These are phyloP conservation scores for Sporisorium iseilematis-ciliati DNA, from an alignment of 1,284 basidiomycete species.

Conservation along the genomic window DNA sequence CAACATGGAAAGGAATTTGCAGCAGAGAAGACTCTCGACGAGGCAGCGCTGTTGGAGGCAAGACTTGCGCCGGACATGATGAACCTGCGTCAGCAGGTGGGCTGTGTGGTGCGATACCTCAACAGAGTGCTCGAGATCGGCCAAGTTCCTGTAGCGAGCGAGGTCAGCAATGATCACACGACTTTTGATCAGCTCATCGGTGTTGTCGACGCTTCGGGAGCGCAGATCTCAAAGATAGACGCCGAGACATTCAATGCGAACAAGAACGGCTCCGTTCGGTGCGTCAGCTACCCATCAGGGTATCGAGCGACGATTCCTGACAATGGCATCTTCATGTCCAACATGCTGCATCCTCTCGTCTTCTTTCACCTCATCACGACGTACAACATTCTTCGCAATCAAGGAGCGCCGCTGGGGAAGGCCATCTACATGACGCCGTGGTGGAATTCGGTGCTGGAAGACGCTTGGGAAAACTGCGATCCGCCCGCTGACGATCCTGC, in stretches of 20 bases:
- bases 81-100: constrained; percentile 1
- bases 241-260: not conserved
- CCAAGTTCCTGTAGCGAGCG: not conserved
- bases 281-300: not conserved
- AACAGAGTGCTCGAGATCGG: constrained; percentile 2
- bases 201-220: not conserved
- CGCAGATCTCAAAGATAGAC: not conserved
- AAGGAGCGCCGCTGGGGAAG: not conserved
- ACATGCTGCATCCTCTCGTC: not conserved
- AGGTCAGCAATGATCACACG: not conserved
- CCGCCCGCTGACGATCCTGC: not conserved
- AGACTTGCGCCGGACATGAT: not conserved
- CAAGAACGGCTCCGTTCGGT: not conserved
- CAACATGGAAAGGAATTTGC: not conserved
- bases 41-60: not conserved
- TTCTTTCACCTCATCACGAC: constrained; percentile 1
- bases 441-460: not conserved
- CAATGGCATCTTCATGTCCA: not conserved
- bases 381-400: constrained; percentile 1
- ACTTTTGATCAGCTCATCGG: not conserved
- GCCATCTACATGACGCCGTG: not conserved
- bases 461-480: not conserved
- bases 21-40: not conserved
- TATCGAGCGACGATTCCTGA: not conserved
- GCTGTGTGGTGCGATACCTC: not conserved